Conservation (phyloP, 108 stramenopile genomes). For the Parietichytrium sp. region DNA sequence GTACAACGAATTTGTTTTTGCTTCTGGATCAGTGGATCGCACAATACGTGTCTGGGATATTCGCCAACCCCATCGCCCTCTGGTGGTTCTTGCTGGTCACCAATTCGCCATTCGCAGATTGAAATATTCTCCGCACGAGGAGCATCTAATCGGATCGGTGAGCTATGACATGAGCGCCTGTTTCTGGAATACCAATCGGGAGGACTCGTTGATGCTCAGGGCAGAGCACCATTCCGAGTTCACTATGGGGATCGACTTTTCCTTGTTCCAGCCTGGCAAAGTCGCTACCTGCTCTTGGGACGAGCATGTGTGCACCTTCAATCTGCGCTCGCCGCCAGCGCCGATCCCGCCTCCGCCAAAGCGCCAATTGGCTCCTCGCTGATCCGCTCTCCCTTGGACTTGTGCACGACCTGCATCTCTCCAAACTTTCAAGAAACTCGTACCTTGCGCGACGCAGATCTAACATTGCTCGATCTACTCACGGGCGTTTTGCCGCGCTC, state of each 20-base stretch:
- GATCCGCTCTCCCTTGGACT: too few relatives aligned
- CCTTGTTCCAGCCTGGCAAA: conserved; percentile 27
- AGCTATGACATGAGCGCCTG: conserved; percentile 53
- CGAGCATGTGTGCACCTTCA: conserved; percentile 43
- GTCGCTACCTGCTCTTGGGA: conserved; percentile 49
- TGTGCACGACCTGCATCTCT: too few relatives aligned
- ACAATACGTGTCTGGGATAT: conserved; percentile 46
- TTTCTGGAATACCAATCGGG: conserved; percentile 41
- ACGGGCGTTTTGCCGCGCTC: too few relatives aligned
- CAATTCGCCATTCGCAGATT: conserved; percentile 49
- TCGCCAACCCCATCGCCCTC: conserved; percentile 39
- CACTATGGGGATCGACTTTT: conserved; percentile 47
- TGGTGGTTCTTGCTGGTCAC: conserved; percentile 45
- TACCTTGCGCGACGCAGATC: too few relatives aligned
- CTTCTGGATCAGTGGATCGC: conserved; percentile 50
- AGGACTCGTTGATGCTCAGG: conserved; percentile 8
- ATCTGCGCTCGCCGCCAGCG: neutral
- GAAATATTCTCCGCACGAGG: conserved; percentile 46
- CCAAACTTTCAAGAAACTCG: too few relatives aligned
- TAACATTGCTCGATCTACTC: too few relatives aligned
- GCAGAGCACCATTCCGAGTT: conserved; percentile 52
- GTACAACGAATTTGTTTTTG: conserved; percentile 48
- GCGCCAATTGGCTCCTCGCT: too few relatives aligned
- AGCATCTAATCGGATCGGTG: conserved; percentile 41
- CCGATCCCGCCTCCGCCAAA: conserved; percentile 3